Percentiles rank a stretch among this genome's conserved stretches.
phyloP scores from a whole-genome alignment of 495 filamentous ascomycete species.

The Penicillium paradoxum region DNA sequence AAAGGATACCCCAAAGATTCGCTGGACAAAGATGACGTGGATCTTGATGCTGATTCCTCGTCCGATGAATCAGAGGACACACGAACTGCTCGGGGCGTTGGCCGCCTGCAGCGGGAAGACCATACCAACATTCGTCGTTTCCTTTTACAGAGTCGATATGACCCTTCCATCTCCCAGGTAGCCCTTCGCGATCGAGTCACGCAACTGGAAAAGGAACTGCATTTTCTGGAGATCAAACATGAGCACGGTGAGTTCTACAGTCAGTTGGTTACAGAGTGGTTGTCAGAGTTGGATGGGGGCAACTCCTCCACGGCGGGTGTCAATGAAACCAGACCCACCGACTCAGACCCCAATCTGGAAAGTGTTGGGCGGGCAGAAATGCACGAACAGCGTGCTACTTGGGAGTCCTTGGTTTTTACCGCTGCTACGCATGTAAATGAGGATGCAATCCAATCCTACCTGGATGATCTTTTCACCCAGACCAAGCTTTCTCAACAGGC shows the following conservation, averaged over 20 bases:
- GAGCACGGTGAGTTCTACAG: slow-evolving; percentile 60
- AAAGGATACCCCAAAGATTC: slow-evolving; percentile 34
- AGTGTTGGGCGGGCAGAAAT: slow-evolving; percentile 42
- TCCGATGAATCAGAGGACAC: slow-evolving; percentile 8
- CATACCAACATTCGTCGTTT: slow-evolving; percentile 46
- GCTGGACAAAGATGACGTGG: slow-evolving; percentile 32
- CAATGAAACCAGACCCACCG: background rate
- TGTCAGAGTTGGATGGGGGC: slow-evolving; percentile 33
- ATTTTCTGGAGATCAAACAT: slow-evolving; percentile 50
- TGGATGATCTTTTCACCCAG: slow-evolving; percentile 47
- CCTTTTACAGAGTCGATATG: slow-evolving; percentile 52
- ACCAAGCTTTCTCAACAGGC: slow-evolving; percentile 37
- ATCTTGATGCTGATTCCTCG: slow-evolving; percentile 24
- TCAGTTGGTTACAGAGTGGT: slow-evolving; percentile 59
- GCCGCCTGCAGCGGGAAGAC: slow-evolving; percentile 17
- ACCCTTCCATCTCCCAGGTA: slow-evolving; percentile 48
- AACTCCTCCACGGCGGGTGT: slow-evolving; percentile 2
- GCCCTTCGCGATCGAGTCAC: slow-evolving; percentile 44
- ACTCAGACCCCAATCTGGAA: slow-evolving; percentile 24
- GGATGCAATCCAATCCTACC: slow-evolving; percentile 43
- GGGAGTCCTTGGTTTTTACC: slow-evolving; percentile 57
- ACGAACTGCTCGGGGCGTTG: slow-evolving; percentile 10
- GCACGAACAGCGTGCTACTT: slow-evolving; percentile 46
- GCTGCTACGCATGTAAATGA: slow-evolving; percentile 39
- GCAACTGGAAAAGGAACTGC: slow-evolving; percentile 45